Conservation (phyloP, 148 eudicot genomes). For the Fallopia convolvulus region DNA sequence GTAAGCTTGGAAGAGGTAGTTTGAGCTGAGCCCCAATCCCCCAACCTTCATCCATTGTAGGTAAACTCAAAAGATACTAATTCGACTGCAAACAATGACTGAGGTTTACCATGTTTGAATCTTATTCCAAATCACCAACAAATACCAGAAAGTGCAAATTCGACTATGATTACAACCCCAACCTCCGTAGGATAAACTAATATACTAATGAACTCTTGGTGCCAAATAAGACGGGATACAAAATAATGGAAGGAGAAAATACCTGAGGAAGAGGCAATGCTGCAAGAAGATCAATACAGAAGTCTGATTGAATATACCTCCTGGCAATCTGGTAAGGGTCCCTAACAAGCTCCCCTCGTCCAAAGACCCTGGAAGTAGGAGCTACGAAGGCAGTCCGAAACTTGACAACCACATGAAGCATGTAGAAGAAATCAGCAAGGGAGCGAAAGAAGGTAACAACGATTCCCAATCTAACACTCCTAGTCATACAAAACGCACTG, state of each 20-base stretch:
- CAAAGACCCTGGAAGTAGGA: constrained; percentile 73
- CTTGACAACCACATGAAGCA: constrained; percentile 54
- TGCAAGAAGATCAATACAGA: constrained; percentile 47
- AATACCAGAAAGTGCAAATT: not conserved
- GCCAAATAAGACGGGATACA: not conserved
- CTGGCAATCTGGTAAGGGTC: constrained; percentile 39
- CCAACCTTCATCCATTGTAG: not conserved
- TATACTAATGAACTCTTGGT: not conserved
- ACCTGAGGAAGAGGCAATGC: constrained; percentile 65
- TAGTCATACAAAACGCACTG: constrained; percentile 41
- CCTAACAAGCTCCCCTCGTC: constrained; percentile 56
- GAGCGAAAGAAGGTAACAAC: constrained; percentile 50
- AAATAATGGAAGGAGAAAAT: not conserved
- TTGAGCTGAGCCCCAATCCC: not conserved
- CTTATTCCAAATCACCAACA: not conserved
- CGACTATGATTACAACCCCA: constrained; percentile 20
- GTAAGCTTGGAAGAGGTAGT: not conserved
- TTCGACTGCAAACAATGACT: not conserved
- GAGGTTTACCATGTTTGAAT: not conserved
- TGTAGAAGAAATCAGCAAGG: constrained; percentile 41
- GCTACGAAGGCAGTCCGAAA: constrained; percentile 80
- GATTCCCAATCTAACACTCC: constrained; percentile 33
- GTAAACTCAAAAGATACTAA: not conserved
- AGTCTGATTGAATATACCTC: constrained; percentile 32
- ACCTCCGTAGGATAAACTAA: not conserved